Conservation (phyloP, 352 stramenopile genomes). For the Blastocystis sp. region DNA sequence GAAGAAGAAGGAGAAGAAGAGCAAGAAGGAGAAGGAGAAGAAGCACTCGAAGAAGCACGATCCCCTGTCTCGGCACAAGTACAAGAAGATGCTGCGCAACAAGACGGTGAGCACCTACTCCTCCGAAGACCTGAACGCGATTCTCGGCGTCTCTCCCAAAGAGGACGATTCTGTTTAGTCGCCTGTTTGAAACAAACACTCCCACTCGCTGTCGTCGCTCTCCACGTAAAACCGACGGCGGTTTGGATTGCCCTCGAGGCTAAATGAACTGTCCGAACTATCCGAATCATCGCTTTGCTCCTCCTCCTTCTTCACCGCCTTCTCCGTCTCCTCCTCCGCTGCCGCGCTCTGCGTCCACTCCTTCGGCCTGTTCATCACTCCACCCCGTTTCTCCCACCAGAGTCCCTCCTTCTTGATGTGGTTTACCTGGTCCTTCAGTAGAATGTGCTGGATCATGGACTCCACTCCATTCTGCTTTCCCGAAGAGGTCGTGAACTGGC, state of each 20-base stretch:
- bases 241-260: constrained; percentile 53
- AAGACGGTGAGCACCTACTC: constrained; percentile 63
- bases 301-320: constrained; percentile 59
- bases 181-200: constrained; percentile 12
- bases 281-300: background rate
- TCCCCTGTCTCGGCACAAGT: constrained; percentile 34
- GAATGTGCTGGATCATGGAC: constrained; percentile 88
- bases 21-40: constrained; percentile 19
- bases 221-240: constrained; percentile 66
- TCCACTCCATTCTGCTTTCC: constrained; percentile 84
- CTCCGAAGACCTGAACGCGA: constrained; percentile 65
- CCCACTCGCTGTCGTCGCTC: constrained; percentile 35
- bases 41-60: constrained; percentile 25
- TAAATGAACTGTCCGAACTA: constrained; percentile 32
- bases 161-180: constrained; percentile 20
- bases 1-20: constrained; percentile 53
- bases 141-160: constrained; percentile 48
- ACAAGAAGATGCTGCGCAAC: constrained; percentile 53
- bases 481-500: constrained; percentile 77
- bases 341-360: constrained; percentile 73
- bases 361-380: constrained; percentile 74
- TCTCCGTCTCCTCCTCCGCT: constrained; percentile 70
- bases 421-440: constrained; percentile 97
- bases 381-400: constrained; percentile 75
- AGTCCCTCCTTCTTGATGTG: constrained; percentile 88